phyloP scores from a whole-genome alignment of 257 asterid genomes.

The Nicotiana tomentosiformis region DNA sequence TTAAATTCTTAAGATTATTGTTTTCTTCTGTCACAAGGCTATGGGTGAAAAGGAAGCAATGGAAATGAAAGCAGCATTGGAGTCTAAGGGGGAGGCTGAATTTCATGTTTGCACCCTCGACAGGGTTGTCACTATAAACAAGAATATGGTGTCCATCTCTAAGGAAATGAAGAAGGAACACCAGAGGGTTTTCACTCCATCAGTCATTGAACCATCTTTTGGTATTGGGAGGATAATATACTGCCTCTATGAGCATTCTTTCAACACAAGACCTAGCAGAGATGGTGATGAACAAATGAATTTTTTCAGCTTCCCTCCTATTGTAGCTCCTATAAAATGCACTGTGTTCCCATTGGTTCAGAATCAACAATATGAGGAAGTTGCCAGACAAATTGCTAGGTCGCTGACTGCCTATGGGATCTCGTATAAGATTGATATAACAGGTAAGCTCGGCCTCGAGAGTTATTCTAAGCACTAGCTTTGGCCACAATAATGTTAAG shows the following conservation, averaged over 20 bases:
- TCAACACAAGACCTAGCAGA: conserved; percentile 62
- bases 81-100: conserved; percentile 58
- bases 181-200: conserved; percentile 81
- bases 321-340: conserved; percentile 86
- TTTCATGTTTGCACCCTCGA: conserved; percentile 64
- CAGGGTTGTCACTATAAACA: conserved; percentile 58
- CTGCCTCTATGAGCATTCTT: conserved; percentile 78
- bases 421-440: conserved; percentile 69
- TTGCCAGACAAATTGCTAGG: conserved; percentile 56
- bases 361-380: conserved; percentile 62
- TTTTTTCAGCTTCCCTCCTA: conserved; percentile 73
- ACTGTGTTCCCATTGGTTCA: conserved; percentile 88
- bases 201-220: conserved; percentile 90
- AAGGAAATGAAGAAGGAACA: conserved; percentile 73
- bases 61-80: conserved; percentile 63
- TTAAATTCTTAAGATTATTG: neutral
- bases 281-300: conserved; percentile 76
- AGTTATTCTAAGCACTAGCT: conserved; percentile 4
- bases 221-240: conserved; percentile 87
- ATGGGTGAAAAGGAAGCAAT: conserved; percentile 77
- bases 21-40: conserved; percentile 31
- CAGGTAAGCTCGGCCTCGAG: conserved; percentile 41
- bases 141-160: conserved; percentile 64
- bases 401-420: conserved; percentile 63
- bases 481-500: neutral